Percentiles rank a stretch among this genome's conserved stretches.
These are phyloP conservation scores for Lathyrus aphaca DNA, from an alignment of 306 rosid genomes.

Conservation along the genomic window DNA sequence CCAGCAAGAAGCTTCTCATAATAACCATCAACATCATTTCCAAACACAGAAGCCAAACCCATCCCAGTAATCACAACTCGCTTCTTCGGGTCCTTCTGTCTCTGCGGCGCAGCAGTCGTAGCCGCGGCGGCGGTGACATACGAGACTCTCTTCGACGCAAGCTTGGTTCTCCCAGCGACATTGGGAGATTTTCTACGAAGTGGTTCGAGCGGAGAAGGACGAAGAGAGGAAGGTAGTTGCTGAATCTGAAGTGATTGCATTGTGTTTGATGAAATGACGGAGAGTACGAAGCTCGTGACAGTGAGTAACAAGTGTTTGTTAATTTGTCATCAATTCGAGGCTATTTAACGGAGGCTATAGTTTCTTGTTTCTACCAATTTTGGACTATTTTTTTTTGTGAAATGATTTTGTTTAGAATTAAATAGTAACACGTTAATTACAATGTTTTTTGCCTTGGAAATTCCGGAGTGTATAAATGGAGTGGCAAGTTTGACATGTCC, in stretches of 20 bases:
- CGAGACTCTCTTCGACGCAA: constrained; percentile 41
- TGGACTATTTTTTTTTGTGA: not conserved
- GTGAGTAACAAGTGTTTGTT: not conserved
- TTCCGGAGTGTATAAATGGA: not conserved
- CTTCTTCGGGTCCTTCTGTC: constrained; percentile 92
- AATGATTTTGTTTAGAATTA: not conserved
- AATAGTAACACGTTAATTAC: not conserved
- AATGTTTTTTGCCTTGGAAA: not conserved
- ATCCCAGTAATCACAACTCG: constrained; percentile 90
- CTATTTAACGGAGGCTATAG: not conserved
- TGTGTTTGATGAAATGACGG: constrained; percentile 9
- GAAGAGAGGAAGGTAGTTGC: constrained; percentile 50
- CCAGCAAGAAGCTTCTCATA: constrained; percentile 88
- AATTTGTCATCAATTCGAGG: not conserved
- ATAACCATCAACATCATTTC: constrained; percentile 72
- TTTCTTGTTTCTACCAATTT: not conserved
- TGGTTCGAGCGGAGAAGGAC: constrained; percentile 59
- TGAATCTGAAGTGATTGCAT: constrained; percentile 64
- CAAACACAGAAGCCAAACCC: constrained; percentile 91
- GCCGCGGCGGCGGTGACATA: constrained; percentile 55
- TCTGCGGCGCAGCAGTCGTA: constrained; percentile 65
- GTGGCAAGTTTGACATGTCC: not conserved
- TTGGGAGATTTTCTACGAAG: constrained; percentile 45
- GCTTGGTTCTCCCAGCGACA: constrained; percentile 3
- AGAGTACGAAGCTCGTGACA: constrained; percentile 17